Percentiles rank a stretch among this genome's conserved stretches.
Conservation (phyloP, 108 stramenopile genomes). For the Asterionellopsis glacialis region DNA sequence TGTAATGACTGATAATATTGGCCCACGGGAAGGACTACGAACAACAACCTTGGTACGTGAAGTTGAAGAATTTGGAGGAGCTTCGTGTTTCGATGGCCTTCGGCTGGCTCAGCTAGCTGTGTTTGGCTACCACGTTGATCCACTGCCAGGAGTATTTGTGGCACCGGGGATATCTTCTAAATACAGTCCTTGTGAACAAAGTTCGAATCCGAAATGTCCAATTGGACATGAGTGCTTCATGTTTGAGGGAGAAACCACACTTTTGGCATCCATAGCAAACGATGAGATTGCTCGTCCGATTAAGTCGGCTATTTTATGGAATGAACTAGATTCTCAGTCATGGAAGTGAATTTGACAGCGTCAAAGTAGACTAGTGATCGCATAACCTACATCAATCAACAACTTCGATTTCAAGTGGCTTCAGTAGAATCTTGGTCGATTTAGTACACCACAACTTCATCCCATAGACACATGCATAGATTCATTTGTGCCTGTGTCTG, state of each 20-base stretch:
- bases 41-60: slow-evolving; percentile 58
- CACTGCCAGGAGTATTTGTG: slow-evolving; percentile 67
- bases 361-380: too few species aligned
- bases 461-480: too few species aligned
- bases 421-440: too few species aligned
- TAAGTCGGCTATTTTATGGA: slow-evolving; percentile 54
- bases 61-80: slow-evolving; percentile 71
- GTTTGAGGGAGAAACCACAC: slow-evolving; percentile 29
- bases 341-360: too few species aligned
- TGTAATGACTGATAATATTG: slow-evolving; percentile 66
- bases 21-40: slow-evolving; percentile 47
- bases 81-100: slow-evolving; percentile 60
- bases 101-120: slow-evolving; percentile 65
- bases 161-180: slow-evolving; percentile 20
- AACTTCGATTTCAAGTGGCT: too few species aligned
- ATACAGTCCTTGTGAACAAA: background rate
- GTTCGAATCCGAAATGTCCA: slow-evolving; percentile 14
- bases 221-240: slow-evolving; percentile 48
- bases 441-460: too few species aligned
- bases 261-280: slow-evolving; percentile 44
- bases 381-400: too few species aligned
- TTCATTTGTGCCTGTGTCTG: too few species aligned
- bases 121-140: slow-evolving; percentile 49
- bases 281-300: slow-evolving; percentile 61
- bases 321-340: background rate